Base-by-base conservation (phyloP, 179 eudicot species). In the Patellifolia procumbens region DNA sequence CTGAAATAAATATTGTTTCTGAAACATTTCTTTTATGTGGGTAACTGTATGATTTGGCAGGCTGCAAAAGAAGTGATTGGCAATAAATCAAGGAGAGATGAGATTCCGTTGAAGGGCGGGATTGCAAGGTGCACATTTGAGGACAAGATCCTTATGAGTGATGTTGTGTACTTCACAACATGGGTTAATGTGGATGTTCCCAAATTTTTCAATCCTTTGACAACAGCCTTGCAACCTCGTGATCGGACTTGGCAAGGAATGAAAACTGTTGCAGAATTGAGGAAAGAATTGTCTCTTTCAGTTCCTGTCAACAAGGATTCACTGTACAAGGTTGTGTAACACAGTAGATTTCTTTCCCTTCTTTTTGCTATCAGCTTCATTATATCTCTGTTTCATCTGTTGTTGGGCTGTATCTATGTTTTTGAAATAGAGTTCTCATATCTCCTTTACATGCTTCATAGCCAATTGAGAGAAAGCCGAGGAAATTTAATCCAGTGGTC, bases 121-220 rank as follows among this genome's bases (percentile, higher is more conserved):
- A 89, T 93, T 74, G 98, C 96, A 52, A 87, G 98, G 79, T 96
- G 99, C 86, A 96, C 98, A 55, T 96, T 96, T 84, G 99, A 96
- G 88, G 99, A 96, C 79, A 93, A 83, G 87, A 91, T 96, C 79
- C 85, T 93, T 68, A 96, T 89, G 98, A 91, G 97, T 49, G 99
- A 96, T 81, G 85, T 89, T 63, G 97, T 96, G 46, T 93, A 87
- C 83, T 83, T 96, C 83, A 91, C 89, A 63, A 90, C 94, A 58
- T 96, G 98, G 98, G 84, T 93, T 71, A 89, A 87, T 83, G 99
- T 96, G 83, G 99, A 93, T 56, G 87, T 96, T 46, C 97, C 98
- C 76, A 77, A 67, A 68, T 91, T 89, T 61, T 90, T 81, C 85
- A 91, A 91, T 82, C 99, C 96, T 0, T 74, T 96, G 82, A 93